Base-by-base conservation (phyloP, 345 rosid species). In the Gossypium australe region DNA sequence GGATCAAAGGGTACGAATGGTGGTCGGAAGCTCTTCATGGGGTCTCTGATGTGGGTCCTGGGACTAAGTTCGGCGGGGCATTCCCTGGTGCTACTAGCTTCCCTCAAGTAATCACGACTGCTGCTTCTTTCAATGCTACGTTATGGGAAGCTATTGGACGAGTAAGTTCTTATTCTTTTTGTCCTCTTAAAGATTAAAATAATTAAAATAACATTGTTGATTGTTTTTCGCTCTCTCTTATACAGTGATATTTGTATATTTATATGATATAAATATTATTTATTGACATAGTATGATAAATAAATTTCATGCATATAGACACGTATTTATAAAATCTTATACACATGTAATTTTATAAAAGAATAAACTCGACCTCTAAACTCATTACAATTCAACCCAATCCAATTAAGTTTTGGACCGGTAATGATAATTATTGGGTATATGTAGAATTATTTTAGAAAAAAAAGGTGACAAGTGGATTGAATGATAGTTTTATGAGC, bases 1-100 rank as follows among this genome's bases (percentile, higher is more conserved):
- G 97, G 24, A 85, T 94, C 67, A 83, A 82, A 64, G 90, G 87
- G 6, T 94, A 94, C 76, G 89, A 94, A 83, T 94, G 98, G 98
- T 94, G 98, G 98, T 89, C 97, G 22, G 97, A 92, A 73, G 97
- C 98, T 3, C 90, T 94, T 52, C 98, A 94, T 29, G 98, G 98
- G 2, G 90, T 92, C 62, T 86, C 98, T 43, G 79, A 88, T 62
- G 97, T 89, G 29, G 97, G 97, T 7, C 97, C 78, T 0, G 98
- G 98, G 18, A 83, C 90, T 16, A 73, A 77, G 79, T 89, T 94
- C 77, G 87, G 79, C 69, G 93, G 91, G 65, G 76, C 68, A 75
- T 87, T 88, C 79, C 89, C 85, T 10, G 86, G 83, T 14, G 98
- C 98, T 77, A 92, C 98, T 27, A 92, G 94, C 83, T 92, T 94